phyloP scores from a whole-genome alignment of 2,329 filamentous ascomycete genomes.

The Aspergillus ochraceus region DNA sequence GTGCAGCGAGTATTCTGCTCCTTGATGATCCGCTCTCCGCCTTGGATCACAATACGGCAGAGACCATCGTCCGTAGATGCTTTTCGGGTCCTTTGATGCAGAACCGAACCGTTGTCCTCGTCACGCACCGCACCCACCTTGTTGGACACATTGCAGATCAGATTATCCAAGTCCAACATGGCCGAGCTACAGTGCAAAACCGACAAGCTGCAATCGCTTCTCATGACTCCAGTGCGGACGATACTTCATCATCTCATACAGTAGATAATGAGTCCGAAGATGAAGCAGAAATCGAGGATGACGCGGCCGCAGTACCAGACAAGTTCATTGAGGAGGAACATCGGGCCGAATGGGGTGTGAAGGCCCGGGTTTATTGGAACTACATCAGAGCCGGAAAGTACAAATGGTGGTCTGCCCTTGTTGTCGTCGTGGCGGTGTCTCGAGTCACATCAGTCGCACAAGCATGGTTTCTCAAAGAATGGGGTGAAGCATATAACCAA shows the following conservation, averaged over 20 bases:
- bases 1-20: slow-evolving; percentile 53
- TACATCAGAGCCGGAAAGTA: slow-evolving; percentile 81
- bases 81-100: slow-evolving; percentile 56
- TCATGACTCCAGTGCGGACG: slow-evolving; percentile 33
- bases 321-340: slow-evolving; percentile 80
- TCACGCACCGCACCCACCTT: slow-evolving; percentile 68
- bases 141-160: slow-evolving; percentile 72
- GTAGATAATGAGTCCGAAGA: slow-evolving; percentile 21
- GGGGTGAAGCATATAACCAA: slow-evolving; percentile 72
- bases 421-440: slow-evolving; percentile 63
- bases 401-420: slow-evolving; percentile 68
- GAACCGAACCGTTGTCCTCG: slow-evolving; percentile 57
- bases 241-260: slow-evolving; percentile 11
- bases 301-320: slow-evolving; percentile 59
- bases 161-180: slow-evolving; percentile 67
- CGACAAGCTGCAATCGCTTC: slow-evolving; percentile 48
- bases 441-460: slow-evolving; percentile 66
- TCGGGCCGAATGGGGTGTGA: slow-evolving; percentile 72
- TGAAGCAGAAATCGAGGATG: slow-evolving; percentile 42
- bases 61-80: slow-evolving; percentile 59
- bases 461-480: slow-evolving; percentile 81
- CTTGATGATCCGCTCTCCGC: slow-evolving; percentile 62
- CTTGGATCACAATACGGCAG: slow-evolving; percentile 64
- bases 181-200: slow-evolving; percentile 54
- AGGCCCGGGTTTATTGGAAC: slow-evolving; percentile 74